A percentile compares a stretch with the other conserved stretches of the same genome.
phyloP scores from a whole-genome alignment of 441 rosid genomes.

The Mallotus japonicus region DNA sequence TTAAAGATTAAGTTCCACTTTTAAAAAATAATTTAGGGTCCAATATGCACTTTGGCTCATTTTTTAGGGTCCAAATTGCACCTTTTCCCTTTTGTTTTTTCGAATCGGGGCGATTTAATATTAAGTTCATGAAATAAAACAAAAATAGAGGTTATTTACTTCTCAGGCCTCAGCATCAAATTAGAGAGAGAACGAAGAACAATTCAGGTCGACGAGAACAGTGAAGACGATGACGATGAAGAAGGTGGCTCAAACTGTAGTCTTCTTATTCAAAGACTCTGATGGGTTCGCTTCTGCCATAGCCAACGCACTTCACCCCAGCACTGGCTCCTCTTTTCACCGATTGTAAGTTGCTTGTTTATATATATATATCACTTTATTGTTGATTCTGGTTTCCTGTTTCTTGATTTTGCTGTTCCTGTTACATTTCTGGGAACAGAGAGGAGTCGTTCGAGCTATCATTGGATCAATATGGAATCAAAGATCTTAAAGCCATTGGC shows the following conservation, averaged over 20 bases:
- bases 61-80: no score
- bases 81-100: no score
- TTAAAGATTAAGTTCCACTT: no score
- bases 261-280: conserved; percentile 46
- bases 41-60: no score
- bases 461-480: conserved; percentile 51
- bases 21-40: no score
- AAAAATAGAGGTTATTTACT: no score
- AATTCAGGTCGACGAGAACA: not conserved
- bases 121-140: no score
- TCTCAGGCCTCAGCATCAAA: no score
- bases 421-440: conserved; percentile 29
- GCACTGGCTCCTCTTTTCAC: conserved; percentile 41
- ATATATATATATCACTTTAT: not conserved
- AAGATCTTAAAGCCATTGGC: conserved; percentile 41
- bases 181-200: no score
- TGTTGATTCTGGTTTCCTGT: no score
- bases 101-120: no score
- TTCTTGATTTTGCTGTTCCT: not conserved
- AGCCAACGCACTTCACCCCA: conserved; percentile 43
- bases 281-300: conserved; percentile 52
- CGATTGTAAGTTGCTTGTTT: conserved; percentile 42
- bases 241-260: conserved; percentile 56
- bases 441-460: conserved; percentile 59
- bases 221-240: conserved; percentile 17